These are phyloP conservation scores for Nymphaea thermarum DNA, from an alignment of 164 flowering plant genomes.

Conservation along the genomic window DNA sequence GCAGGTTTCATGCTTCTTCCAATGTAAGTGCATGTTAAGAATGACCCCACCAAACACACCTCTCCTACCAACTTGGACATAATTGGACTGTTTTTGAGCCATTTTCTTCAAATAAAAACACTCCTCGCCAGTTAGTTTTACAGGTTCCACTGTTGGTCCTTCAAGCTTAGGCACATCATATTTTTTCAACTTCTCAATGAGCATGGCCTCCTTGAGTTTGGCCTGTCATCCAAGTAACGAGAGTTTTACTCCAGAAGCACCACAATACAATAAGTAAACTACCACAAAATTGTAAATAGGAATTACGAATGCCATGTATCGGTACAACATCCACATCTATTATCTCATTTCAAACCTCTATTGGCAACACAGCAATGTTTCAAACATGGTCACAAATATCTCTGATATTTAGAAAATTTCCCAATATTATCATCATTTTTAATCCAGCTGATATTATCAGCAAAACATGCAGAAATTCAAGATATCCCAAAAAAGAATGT, in stretches of 20 bases:
- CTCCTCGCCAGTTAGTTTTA: slow-evolving; percentile 70
- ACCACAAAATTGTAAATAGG: no score
- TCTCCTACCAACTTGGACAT: slow-evolving; percentile 77
- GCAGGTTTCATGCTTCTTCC: slow-evolving; percentile 97
- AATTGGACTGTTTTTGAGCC: slow-evolving; percentile 84
- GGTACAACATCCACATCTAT: no score
- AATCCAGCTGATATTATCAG: no score
- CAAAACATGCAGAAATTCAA: no score
- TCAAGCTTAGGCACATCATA: slow-evolving; percentile 78
- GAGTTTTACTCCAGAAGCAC: neutral
- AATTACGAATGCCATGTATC: no score
- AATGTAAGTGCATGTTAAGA: slow-evolving; percentile 92
- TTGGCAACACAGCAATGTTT: no score
- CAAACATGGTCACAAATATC: no score
- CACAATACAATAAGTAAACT: no score
- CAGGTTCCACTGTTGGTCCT: slow-evolving; percentile 62
- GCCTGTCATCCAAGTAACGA: slow-evolving; percentile 35
- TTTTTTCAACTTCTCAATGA: slow-evolving; percentile 62
- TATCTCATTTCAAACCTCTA: no score
- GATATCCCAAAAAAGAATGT: no score
- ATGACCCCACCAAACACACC: slow-evolving; percentile 93
- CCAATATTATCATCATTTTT: no score
- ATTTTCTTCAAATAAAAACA: slow-evolving; percentile 76
- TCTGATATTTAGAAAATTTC: no score
- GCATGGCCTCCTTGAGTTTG: slow-evolving; percentile 65